These are phyloP conservation scores for Noccaea bulbosa DNA, from an alignment of 345 rosid species.

Conservation along the genomic window DNA sequence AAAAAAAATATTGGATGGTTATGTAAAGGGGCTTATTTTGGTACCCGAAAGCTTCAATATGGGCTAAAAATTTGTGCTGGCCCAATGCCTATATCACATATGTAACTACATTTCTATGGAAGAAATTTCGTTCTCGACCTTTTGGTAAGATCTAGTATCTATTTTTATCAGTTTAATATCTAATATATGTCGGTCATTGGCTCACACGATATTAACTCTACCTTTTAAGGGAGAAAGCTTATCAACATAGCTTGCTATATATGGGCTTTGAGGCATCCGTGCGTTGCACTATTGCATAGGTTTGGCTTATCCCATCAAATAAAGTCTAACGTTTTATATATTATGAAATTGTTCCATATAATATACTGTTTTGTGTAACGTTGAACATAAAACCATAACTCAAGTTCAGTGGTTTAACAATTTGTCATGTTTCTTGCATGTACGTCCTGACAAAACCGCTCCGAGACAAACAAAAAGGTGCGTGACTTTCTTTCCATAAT, in stretches of 20 bases:
- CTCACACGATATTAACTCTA: conserved; percentile 39
- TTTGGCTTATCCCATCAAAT: conserved; percentile 22
- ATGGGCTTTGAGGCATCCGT: conserved; percentile 27
- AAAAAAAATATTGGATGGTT: background rate
- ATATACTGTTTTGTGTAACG: no score
- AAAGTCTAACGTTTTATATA: background rate
- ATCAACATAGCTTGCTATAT: conserved; percentile 34
- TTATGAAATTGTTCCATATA: no score
- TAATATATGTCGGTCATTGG: conserved; percentile 47
- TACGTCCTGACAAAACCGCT: no score
- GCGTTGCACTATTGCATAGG: conserved; percentile 36
- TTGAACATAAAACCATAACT: no score
- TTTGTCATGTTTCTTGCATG: no score
- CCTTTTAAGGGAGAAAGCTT: conserved; percentile 2
- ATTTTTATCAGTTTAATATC: conserved; percentile 66
- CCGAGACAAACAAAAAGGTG: no score
- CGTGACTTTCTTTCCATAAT: no score
- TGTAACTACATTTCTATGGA: background rate
- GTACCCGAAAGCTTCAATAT: background rate
- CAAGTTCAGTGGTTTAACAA: no score
- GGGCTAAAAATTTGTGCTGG: background rate
- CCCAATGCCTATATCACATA: conserved; percentile 11
- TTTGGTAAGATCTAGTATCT: conserved; percentile 67
- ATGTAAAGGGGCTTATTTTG: background rate
- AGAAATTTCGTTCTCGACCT: conserved; percentile 52